Conservation (phyloP, 2,329 filamentous ascomycete species). For the Trichoderma koningii region DNA sequence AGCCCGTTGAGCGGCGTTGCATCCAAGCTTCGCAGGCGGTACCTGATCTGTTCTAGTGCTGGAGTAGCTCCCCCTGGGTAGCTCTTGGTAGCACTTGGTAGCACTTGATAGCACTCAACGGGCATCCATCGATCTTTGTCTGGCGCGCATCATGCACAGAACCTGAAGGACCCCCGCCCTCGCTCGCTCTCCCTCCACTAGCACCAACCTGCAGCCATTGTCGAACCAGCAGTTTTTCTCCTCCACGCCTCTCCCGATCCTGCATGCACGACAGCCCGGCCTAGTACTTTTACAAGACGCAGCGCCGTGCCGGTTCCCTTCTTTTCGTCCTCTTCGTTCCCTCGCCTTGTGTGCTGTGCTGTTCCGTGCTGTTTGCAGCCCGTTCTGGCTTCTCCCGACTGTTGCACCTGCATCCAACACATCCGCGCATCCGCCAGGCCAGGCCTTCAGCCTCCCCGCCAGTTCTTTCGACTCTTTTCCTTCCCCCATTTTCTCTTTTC, state of each 20-base stretch:
- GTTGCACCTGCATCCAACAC: conserved; percentile 2
- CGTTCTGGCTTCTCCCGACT: not conserved
- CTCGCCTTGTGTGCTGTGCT: conserved; percentile 3
- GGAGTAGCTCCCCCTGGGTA: conserved; percentile 4
- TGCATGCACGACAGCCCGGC: not conserved
- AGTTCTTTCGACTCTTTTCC: no score
- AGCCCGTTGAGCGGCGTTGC: conserved; percentile 18
- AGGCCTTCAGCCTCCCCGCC: not conserved
- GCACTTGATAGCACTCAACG: conserved; percentile 5
- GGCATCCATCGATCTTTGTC: not conserved
- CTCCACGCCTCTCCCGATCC: conserved; percentile 1
- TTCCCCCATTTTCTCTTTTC: not conserved
- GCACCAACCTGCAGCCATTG: conserved; percentile 1
- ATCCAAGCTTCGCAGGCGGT: not conserved
- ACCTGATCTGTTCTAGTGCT: conserved; percentile 3
- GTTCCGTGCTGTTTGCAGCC: no score
- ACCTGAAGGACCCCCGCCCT: not conserved
- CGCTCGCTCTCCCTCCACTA: not conserved
- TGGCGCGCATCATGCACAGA: conserved; percentile 20
- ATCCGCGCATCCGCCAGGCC: not conserved
- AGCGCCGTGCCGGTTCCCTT: conserved; percentile 1
- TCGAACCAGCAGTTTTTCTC: conserved; percentile 18
- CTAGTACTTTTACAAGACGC: conserved; percentile 16
- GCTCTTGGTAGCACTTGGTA: not conserved
- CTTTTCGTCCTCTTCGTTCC: not conserved